phyloP scores from a whole-genome alignment of 306 rosid species.

The Dicorynia guianensis region DNA sequence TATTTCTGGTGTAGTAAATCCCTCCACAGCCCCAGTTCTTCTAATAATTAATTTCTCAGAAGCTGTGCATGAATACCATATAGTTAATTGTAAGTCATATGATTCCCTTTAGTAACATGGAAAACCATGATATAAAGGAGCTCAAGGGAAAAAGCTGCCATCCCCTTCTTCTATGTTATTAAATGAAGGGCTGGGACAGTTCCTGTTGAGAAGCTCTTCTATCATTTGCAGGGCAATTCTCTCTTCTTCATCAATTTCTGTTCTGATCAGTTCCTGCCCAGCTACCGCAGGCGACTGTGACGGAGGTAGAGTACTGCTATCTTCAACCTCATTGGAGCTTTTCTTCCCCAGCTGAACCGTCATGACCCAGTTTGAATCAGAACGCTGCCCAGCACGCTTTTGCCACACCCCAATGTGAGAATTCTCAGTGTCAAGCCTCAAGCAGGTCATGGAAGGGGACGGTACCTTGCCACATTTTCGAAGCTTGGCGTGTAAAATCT shows the following conservation, averaged over 20 bases:
- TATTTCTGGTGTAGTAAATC: not conserved
- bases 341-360: constrained; percentile 66
- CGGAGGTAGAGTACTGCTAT: not conserved
- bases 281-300: constrained; percentile 1
- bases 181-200: constrained; percentile 41
- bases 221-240: constrained; percentile 89
- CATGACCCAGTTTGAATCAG: constrained; percentile 86
- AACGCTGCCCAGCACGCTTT: constrained; percentile 69
- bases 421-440: constrained; percentile 87
- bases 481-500: constrained; percentile 80
- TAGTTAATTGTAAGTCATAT: not conserved
- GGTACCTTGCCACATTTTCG: constrained; percentile 73
- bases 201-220: constrained; percentile 68
- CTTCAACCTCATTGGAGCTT: not conserved
- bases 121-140: not conserved
- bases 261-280: constrained; percentile 26
- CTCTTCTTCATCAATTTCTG: constrained; percentile 66
- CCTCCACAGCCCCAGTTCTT: not conserved
- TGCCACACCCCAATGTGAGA: constrained; percentile 94
- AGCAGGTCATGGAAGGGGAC: constrained; percentile 88
- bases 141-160: constrained; percentile 24
- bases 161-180: constrained; percentile 25
- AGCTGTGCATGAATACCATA: not conserved
- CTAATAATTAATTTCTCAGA: not conserved
- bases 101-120: not conserved